A percentile compares a stretch with the other conserved stretches of the same genome.
These are phyloP conservation scores for Colletotrichum brevisporum DNA, from an alignment of 2,329 filamentous ascomycete genomes.

Conservation along the genomic window DNA sequence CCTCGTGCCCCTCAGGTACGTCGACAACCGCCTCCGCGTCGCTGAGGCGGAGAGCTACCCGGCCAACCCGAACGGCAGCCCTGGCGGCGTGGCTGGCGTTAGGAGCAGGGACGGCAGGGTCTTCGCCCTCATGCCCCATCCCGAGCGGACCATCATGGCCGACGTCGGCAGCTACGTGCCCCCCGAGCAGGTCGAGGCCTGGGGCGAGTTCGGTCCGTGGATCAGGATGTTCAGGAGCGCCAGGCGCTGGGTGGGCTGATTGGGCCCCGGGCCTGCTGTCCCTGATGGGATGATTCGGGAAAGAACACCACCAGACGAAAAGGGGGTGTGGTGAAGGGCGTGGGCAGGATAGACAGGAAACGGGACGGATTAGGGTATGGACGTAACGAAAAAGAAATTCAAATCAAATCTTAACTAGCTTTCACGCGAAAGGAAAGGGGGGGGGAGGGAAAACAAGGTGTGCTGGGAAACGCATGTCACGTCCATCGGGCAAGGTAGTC, in stretches of 20 bases:
- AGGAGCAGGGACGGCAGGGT: conserved; percentile 84
- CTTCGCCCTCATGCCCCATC: conserved; percentile 93
- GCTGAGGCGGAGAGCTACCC: conserved; percentile 86
- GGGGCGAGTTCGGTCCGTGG: conserved; percentile 90
- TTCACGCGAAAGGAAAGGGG: conserved; percentile 18
- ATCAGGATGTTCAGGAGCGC: conserved; percentile 88
- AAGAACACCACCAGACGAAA: neutral
- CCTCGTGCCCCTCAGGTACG: conserved; percentile 84
- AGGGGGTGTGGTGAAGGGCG: neutral
- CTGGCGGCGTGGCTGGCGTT: conserved; percentile 84
- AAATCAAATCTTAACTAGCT: conserved; percentile 1
- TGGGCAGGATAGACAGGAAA: neutral
- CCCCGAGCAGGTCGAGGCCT: conserved; percentile 68
- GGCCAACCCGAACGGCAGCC: conserved; percentile 89
- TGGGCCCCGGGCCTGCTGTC: neutral
- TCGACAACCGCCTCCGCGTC: conserved; percentile 79
- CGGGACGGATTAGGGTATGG: neutral
- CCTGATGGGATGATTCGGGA: neutral
- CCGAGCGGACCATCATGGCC: conserved; percentile 87
- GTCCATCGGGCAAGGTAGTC: too few relatives aligned
- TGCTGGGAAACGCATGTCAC: too few relatives aligned
- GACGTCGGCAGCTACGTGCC: conserved; percentile 85
- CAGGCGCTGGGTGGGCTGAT: conserved; percentile 84
- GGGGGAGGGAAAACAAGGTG: too few relatives aligned
- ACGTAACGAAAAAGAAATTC: neutral